Evolutionary conservation across 164 flowering plant species (phyloP), one percentile per base, ranked within the genome.

Genomic region (Aristolochia californica): DNA sequence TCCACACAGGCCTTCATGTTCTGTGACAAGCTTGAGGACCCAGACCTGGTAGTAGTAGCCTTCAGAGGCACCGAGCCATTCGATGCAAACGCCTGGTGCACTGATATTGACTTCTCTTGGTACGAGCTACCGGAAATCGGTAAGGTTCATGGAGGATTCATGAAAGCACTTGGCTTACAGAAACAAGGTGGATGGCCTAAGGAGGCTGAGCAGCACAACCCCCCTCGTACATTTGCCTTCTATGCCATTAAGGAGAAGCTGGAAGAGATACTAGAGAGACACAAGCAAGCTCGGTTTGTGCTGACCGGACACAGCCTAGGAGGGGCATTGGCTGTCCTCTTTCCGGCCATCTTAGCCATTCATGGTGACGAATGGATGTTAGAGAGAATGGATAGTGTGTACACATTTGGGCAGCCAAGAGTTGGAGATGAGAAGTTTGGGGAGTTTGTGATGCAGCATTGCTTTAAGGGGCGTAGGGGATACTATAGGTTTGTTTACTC

Each of bases 251-350:
- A 93, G 59, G 68, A 81, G 22, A 66, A 24, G 58, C 73, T 91
- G 16, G 77, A 61, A 61, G 68, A 64, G 2, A 10, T 78, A 1
- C 15, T 83, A 30, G 15, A 43, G 5, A 55, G 71, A n/a, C 75
- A 81, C 13, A 50, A 67, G 40, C 50, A 59, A 5, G 80, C 88
- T 3, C 83, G 70, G 63, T 77, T 83, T 44, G 57, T 84, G 1
- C 13, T 88, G 48, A 88, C 97, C 0, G 97, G 97, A 0, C 97
- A 91, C 65, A 88, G 97, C 77, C 67, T 85, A 52, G 94, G 97
- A 8, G 97, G 82, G 24, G 94, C 96, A 12, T 52, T 91, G 47
- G 96, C 96, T 0, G 69, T 84, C 54, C 60, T 91, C 53, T 84
- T 84, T 48, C 78, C 70, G 2, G 67, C 74, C 1, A 59, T 81